Conservation (phyloP, 2,329 filamentous ascomycete species). For the Arachnopeziza araneosa region DNA sequence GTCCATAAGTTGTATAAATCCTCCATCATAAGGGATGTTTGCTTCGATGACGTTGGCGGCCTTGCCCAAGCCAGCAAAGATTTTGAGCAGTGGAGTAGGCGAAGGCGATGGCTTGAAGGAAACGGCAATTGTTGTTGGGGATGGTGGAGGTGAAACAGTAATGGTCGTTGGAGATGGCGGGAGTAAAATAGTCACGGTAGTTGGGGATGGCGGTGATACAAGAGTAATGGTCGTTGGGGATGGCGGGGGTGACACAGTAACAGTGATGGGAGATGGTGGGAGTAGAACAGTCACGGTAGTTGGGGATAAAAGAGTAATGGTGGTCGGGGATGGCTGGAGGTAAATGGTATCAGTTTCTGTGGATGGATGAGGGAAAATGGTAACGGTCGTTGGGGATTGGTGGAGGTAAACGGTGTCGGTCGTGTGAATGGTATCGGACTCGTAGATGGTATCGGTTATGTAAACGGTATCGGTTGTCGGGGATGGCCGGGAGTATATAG, state of each 20-base stretch:
- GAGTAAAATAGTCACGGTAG: not conserved
- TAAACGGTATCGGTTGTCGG: not conserved
- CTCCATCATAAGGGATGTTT: conserved; percentile 22
- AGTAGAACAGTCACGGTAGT: not conserved
- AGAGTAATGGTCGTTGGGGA: not conserved
- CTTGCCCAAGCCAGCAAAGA: conserved; percentile 22
- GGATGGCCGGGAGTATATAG: not conserved
- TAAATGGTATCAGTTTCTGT: not conserved
- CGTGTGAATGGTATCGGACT: too few relatives aligned
- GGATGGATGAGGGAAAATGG: not conserved
- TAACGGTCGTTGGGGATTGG: not conserved
- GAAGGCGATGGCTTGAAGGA: not conserved
- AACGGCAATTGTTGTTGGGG: not conserved
- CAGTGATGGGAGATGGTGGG: not conserved
- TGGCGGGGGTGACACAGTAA: not conserved
- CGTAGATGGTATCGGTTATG: too few relatives aligned
- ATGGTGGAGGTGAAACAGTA: not conserved
- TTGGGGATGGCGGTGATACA: not conserved
- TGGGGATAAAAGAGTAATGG: not conserved
- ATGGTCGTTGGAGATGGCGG: not conserved
- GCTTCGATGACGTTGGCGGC: conserved; percentile 23
- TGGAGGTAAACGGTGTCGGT: not conserved
- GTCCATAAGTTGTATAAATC: conserved; percentile 25
- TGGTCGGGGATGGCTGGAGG: not conserved
- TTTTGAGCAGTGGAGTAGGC: not conserved